Evolutionary conservation across 2,329 filamentous ascomycete genomes (phyloP), one percentile per base, ranked within the genome.

Genomic region (Sclerotinia glacialis): DNA sequence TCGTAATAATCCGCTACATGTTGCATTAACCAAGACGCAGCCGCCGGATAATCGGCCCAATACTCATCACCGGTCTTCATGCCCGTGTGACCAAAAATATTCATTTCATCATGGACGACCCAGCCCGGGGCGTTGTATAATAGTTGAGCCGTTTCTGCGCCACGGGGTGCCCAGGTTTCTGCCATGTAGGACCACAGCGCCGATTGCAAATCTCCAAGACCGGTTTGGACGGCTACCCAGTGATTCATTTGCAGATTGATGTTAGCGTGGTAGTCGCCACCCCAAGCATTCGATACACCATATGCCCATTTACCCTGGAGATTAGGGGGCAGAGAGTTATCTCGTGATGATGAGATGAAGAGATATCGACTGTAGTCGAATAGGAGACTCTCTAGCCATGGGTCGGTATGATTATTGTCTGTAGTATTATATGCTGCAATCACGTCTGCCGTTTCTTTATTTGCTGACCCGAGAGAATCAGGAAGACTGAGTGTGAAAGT

Each of bases 211-310:
- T 75, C 76, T 0, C 78, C 79, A 0, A 86, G 75, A 0, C 83
- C 83, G 0, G 83, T 84, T 63, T 83, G 79, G 44, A 85, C 83
- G 2, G 81, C 80, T 1, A 76, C 78, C 85, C 85, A 87, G 70
- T 86, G 81, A 67, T 86, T 87, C 85, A 86, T 87, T 69, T 87
- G 83, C 0, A 86, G 66, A 66, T 87, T 87, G 71, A 87, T 86
- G 68, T 87, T 84, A 49, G 80, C 78, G 63, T 86, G 84, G 66
- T 86, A 87, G 70, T 87, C 84, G 2, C 78, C 80, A 16, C 80
- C 79, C 85, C 85, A 85, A 0, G 80, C 79, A 5, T 79, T 77
- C 0, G 70, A 70, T 3, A 82, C 72, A 0, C 78, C 74, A 54
- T 83, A 79, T 5, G 80, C 81, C 85, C 85, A 87, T 23, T 79